Percentiles rank a stretch among this genome's conserved stretches.
phyloP scores from a whole-genome alignment of 371 early-diverging fungal genomes.

The Blakeslea trispora region DNA sequence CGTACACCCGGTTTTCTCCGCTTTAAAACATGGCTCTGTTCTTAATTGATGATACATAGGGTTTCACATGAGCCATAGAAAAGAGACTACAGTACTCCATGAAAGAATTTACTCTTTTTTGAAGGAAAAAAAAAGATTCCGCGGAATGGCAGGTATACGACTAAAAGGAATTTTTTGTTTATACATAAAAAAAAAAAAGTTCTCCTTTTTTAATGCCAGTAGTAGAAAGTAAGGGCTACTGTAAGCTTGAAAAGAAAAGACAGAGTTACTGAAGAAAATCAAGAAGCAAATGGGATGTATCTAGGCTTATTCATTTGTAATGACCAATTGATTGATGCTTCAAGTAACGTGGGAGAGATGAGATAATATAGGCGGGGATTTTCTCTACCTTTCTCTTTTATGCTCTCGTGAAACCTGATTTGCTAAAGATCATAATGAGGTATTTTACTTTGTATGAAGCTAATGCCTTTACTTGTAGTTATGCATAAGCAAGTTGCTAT shows the following conservation, averaged over 20 bases:
- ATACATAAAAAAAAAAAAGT: too few species aligned
- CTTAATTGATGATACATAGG: slow-evolving; percentile 19
- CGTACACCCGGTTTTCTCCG: slow-evolving; percentile 33
- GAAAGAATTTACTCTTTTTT: too few species aligned
- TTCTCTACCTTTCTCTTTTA: background rate
- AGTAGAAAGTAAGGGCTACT: too few species aligned
- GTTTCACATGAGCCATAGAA: slow-evolving; percentile 17
- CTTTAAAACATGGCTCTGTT: slow-evolving; percentile 10
- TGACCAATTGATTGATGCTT: background rate
- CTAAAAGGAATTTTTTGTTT: too few species aligned
- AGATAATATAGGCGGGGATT: slow-evolving; percentile 2
- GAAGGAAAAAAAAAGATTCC: slow-evolving; percentile 8
- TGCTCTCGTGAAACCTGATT: slow-evolving; percentile 5
- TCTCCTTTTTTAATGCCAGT: too few species aligned
- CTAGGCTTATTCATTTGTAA: background rate
- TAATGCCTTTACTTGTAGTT: too few species aligned
- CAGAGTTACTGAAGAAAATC: too few species aligned
- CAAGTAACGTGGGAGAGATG: slow-evolving; percentile 13
- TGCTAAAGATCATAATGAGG: background rate
- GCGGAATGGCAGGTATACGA: background rate
- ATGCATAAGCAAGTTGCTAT: slow-evolving; percentile 4
- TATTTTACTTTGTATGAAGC: background rate
- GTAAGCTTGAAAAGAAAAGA: background rate
- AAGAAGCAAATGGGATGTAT: too few species aligned
- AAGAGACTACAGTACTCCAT: too few species aligned